Evolutionary conservation across 306 rosid genomes (phyloP).

Genomic region (Luffa acutangula): DNA sequence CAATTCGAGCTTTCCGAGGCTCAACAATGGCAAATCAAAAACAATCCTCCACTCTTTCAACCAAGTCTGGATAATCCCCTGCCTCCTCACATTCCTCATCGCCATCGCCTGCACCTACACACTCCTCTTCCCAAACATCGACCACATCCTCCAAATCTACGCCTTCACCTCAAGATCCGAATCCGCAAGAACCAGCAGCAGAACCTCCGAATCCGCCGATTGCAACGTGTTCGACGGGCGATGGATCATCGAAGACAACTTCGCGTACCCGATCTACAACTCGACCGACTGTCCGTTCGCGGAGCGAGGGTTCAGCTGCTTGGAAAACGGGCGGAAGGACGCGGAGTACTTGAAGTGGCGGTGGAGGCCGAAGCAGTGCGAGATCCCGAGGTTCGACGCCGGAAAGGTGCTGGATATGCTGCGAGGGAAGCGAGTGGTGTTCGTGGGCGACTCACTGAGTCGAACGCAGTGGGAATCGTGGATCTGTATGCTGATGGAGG

Average conservation of each 20-base stretch:
- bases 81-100: background rate
- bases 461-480: too few relatives aligned
- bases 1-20: background rate
- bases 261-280: slow-evolving; percentile 65
- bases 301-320: slow-evolving; percentile 71
- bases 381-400: slow-evolving; percentile 60
- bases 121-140: background rate
- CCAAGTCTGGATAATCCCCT: background rate
- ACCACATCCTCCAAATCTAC: background rate
- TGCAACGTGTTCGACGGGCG: slow-evolving; percentile 74
- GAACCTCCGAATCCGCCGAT: background rate
- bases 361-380: slow-evolving; percentile 73
- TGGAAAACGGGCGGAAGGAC: slow-evolving; percentile 69
- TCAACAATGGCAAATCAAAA: background rate
- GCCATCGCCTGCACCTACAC: background rate
- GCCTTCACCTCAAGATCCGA: background rate
- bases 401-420: slow-evolving; percentile 36
- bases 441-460: slow-evolving; percentile 88
- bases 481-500: too few relatives aligned
- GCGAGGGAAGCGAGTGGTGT: slow-evolving; percentile 72
- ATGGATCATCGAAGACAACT: slow-evolving; percentile 57
- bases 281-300: slow-evolving; percentile 63
- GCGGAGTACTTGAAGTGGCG: slow-evolving; percentile 60
- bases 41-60: background rate
- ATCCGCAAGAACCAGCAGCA: background rate